phyloP scores from a whole-genome alignment of 106 monocot species.

The Alisma plantagoaquatica region DNA sequence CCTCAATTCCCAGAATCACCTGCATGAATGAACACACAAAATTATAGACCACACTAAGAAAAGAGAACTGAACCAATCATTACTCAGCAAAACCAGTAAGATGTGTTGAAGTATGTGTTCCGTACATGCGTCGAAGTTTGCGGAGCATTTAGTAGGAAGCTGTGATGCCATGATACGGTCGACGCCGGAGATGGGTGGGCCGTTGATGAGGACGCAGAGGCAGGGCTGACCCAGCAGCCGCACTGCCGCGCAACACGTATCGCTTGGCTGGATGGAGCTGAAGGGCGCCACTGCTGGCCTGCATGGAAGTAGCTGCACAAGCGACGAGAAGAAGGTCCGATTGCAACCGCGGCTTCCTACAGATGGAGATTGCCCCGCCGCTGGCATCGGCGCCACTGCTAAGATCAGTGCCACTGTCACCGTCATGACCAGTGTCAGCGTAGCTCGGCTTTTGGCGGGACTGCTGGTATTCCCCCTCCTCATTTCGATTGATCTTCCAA shows the following conservation, averaged over 20 bases:
- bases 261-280: constrained; percentile 23
- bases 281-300: constrained; percentile 33
- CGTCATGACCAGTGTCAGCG: too few species aligned
- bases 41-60: too few species aligned
- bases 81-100: too few species aligned
- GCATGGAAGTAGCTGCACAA: constrained; percentile 46
- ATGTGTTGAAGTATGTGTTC: too few species aligned
- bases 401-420: background rate
- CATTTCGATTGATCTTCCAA: too few species aligned
- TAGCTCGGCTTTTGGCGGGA: too few species aligned
- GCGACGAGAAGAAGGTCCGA: constrained; percentile 31
- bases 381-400: background rate
- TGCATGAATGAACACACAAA: too few species aligned
- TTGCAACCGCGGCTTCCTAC: constrained; percentile 13
- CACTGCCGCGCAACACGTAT: constrained; percentile 43
- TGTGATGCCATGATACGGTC: constrained; percentile 41
- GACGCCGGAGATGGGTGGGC: constrained; percentile 30
- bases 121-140: constrained; percentile 33
- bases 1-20: too few species aligned
- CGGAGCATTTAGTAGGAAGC: constrained; percentile 37
- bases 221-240: constrained; percentile 31
- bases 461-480: too few species aligned
- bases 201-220: constrained; percentile 38
- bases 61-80: too few species aligned
- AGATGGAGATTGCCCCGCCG: background rate